These are phyloP conservation scores for Thielaviopsis musarum DNA, from an alignment of 2,329 filamentous ascomycete species.

Conservation along the genomic window DNA sequence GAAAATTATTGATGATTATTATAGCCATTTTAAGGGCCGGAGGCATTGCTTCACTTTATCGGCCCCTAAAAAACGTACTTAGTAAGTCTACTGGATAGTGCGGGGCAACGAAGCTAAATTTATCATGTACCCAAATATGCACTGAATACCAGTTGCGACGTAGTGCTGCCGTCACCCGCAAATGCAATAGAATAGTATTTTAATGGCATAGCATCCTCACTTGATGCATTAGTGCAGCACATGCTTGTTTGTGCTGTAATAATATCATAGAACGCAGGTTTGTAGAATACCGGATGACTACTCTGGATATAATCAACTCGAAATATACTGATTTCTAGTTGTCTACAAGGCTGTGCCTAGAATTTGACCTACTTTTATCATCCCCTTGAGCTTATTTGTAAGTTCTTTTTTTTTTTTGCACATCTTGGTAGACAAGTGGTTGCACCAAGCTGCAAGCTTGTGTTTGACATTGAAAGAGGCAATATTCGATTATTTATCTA, in stretches of 20 bases:
- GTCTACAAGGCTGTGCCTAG: too few species aligned
- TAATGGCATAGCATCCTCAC: background rate
- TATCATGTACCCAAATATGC: background rate
- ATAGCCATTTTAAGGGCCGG: background rate
- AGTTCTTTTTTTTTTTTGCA: too few species aligned
- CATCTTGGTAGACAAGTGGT: too few species aligned
- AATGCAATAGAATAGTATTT: background rate
- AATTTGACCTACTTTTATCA: too few species aligned
- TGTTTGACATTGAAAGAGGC: background rate
- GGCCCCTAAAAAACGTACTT: background rate
- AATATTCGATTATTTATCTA: background rate
- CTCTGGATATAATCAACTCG: too few species aligned
- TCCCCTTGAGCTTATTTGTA: too few species aligned
- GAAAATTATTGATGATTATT: too few species aligned
- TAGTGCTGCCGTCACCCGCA: background rate
- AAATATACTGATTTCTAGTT: too few species aligned
- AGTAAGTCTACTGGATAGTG: background rate
- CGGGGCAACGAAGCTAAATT: background rate
- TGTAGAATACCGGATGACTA: too few species aligned
- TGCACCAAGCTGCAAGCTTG: background rate
- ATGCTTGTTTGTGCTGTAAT: background rate
- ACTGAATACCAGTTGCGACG: background rate
- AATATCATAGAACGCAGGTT: background rate
- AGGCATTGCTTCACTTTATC: background rate
- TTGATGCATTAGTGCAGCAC: background rate